Evolutionary conservation across 164 flowering plant genomes (phyloP).

Genomic region (Vitis rotundifolia): DNA sequence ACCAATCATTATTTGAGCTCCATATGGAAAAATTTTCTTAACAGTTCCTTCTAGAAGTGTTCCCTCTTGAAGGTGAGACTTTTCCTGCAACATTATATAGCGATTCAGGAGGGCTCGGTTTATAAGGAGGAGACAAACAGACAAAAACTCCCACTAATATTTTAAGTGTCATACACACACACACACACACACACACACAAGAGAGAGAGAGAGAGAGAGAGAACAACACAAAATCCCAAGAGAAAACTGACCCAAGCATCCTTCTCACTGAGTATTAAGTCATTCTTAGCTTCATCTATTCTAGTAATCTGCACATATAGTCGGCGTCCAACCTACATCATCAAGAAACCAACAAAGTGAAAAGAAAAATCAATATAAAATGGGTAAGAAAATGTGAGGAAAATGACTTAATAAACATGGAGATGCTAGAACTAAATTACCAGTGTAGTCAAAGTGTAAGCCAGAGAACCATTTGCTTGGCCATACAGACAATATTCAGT

Average conservation of each 20-base stretch:
- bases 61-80: conserved; percentile 71
- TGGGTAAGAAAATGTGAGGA: neutral
- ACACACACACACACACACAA: neutral
- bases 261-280: conserved; percentile 83
- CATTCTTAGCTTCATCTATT: conserved; percentile 75
- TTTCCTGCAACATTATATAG: conserved; percentile 49
- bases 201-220: neutral
- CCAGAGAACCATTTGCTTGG: neutral
- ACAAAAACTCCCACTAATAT: neutral
- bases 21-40: conserved; percentile 76
- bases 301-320: conserved; percentile 62
- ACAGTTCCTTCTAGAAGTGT: conserved; percentile 90
- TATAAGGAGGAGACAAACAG: neutral
- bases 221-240: neutral
- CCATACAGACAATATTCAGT: neutral
- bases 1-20: conserved; percentile 87
- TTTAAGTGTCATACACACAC: neutral
- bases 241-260: conserved; percentile 83
- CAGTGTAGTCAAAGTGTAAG: neutral
- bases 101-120: neutral
- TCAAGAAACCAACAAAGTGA: conserved; percentile 6
- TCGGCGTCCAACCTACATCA: conserved; percentile 72
- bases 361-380: conserved; percentile 1
- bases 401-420: neutral
- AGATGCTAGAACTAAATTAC: neutral